A percentile compares a stretch with the other conserved stretches of the same genome.
Evolutionary conservation across 495 filamentous ascomycete genomes (phyloP).

Genomic region (Penicillium antarcticum): DNA sequence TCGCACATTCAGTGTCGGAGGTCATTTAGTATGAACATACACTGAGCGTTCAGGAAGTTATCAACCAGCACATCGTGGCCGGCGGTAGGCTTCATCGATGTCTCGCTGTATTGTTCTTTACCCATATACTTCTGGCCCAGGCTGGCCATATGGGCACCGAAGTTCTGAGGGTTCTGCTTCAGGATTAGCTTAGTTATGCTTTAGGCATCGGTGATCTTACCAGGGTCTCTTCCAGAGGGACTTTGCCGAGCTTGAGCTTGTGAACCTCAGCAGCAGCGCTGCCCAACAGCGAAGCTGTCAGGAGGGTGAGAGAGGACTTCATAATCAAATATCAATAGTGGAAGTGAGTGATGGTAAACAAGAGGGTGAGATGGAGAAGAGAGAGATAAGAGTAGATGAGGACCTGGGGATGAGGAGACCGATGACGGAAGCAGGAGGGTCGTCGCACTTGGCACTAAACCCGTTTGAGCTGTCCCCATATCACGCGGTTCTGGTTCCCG

Average conservation of each 20-base stretch:
- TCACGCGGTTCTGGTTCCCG: neutral
- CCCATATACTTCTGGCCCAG: constrained; percentile 89
- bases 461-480: neutral
- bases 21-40: no score
- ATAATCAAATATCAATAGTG: constrained; percentile 48
- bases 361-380: constrained; percentile 19
- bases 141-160: constrained; percentile 73
- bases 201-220: constrained; percentile 48
- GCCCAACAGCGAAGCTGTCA: constrained; percentile 81
- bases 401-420: constrained; percentile 13
- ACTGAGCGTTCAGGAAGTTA: constrained; percentile 99
- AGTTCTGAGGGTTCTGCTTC: constrained; percentile 66
- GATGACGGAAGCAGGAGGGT: constrained; percentile 25
- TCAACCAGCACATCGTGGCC: constrained; percentile 83
- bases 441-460: constrained; percentile 9
- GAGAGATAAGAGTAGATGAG: constrained; percentile 22
- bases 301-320: constrained; percentile 74
- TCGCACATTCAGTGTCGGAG: neutral
- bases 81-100: constrained; percentile 59
- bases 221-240: constrained; percentile 87
- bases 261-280: constrained; percentile 79
- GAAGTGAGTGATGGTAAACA: constrained; percentile 11
- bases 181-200: constrained; percentile 13
- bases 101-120: constrained; percentile 72
- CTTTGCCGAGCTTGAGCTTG: constrained; percentile 96